Percentiles rank a stretch among this genome's conserved stretches.
Evolutionary conservation across 2,329 filamentous ascomycete species (phyloP).

Genomic region (Meredithiella fracta): DNA sequence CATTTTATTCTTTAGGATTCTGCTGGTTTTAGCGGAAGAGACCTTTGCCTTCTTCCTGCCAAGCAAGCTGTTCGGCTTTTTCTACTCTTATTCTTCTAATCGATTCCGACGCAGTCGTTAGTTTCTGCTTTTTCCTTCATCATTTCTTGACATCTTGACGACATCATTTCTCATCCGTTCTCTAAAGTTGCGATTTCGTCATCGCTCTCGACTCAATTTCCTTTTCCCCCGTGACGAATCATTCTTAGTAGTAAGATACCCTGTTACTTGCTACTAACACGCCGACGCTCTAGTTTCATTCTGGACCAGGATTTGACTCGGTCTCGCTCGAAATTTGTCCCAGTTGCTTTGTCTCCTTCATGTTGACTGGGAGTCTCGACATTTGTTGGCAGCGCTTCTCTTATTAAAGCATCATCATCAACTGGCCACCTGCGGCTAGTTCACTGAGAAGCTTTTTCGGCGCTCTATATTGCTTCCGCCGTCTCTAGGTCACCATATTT

Average conservation of each 20-base stretch:
- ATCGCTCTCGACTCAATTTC: not conserved
- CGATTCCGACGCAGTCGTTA: not conserved
- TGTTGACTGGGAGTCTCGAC: not conserved
- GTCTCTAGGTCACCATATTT: not conserved
- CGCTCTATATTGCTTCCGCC: not conserved
- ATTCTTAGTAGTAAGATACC: not conserved
- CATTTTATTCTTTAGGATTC: not conserved
- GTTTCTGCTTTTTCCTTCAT: slow-evolving; percentile 2
- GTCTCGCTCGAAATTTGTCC: no score
- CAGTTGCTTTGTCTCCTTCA: not conserved
- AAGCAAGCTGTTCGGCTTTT: not conserved
- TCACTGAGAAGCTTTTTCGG: not conserved
- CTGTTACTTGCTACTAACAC: not conserved
- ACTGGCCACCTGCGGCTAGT: not conserved
- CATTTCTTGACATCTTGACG: not conserved
- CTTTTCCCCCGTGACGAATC: not conserved
- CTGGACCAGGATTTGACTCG: not conserved
- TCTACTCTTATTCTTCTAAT: slow-evolving; percentile 7
- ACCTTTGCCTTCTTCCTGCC: not conserved
- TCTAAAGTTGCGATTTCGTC: not conserved
- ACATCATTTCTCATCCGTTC: not conserved
- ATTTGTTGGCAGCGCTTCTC: no score
- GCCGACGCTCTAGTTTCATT: not conserved
- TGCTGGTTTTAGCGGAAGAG: not conserved
- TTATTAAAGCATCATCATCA: not conserved